Evolutionary conservation across 441 rosid species (phyloP).

Genomic region (California macrophylla): DNA sequence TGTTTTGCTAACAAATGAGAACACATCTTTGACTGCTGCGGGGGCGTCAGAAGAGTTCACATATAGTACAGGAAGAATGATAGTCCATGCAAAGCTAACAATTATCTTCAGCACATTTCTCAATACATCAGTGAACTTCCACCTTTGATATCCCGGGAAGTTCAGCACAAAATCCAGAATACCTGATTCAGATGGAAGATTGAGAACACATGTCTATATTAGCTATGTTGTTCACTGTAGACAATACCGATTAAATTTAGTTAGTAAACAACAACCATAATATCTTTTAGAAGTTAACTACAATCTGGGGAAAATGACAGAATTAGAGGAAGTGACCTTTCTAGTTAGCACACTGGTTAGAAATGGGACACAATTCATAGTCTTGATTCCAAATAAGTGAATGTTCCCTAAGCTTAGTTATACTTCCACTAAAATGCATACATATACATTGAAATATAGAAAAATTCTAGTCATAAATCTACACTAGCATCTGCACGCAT

Average conservation of each 20-base stretch:
- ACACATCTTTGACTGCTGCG: slow-evolving; percentile 27
- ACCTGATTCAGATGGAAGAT: slow-evolving; percentile 39
- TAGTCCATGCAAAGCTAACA: slow-evolving; percentile 65
- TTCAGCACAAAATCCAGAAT: slow-evolving; percentile 76
- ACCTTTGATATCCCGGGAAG: slow-evolving; percentile 88
- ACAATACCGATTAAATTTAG: not conserved
- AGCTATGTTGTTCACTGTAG: not conserved
- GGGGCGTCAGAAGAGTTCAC: slow-evolving; percentile 44
- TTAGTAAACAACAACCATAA: not conserved
- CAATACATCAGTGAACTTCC: slow-evolving; percentile 72
- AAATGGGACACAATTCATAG: no score
- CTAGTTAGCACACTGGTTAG: not conserved
- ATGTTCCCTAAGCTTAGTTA: not conserved
- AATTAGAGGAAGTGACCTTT: not conserved
- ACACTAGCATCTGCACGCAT: not conserved
- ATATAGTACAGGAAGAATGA: slow-evolving; percentile 73
- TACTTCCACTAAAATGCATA: not conserved
- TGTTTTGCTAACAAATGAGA: slow-evolving; percentile 49
- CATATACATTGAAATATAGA: not conserved
- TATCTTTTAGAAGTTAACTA: not conserved
- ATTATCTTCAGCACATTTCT: slow-evolving; percentile 70
- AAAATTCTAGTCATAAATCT: not conserved
- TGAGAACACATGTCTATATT: not conserved
- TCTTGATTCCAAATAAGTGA: not conserved
- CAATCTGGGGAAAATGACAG: no score